Evolutionary conservation across 1,284 basidiomycete species (phyloP).

Genomic region (Schizopora paradoxa): DNA sequence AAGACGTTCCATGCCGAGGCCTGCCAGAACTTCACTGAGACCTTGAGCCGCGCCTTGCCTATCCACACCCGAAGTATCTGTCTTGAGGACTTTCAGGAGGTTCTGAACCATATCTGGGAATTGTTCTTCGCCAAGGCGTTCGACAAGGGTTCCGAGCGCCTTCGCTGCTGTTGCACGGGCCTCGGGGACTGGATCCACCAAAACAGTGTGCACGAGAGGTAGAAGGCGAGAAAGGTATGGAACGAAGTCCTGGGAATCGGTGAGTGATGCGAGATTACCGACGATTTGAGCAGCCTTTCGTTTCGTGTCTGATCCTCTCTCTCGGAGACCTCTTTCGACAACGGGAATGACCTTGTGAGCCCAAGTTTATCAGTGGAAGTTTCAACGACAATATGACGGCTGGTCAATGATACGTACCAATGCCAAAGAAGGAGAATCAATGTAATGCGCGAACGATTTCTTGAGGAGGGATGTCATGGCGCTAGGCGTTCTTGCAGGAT

Average conservation of each 20-base stretch:
- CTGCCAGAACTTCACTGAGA: constrained; percentile 92
- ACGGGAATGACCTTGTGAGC: constrained; percentile 82
- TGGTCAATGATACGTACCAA: constrained; percentile 50
- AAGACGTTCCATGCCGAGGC: constrained; percentile 94
- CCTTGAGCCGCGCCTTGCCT: constrained; percentile 98
- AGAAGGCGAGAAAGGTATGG: constrained; percentile 88
- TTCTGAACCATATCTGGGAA: constrained; percentile 95
- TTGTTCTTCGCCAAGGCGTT: constrained; percentile 90
- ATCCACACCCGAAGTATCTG: constrained; percentile 94
- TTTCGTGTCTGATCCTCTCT: constrained; percentile 91
- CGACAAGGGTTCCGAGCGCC: constrained; percentile 94
- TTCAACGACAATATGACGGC: background rate
- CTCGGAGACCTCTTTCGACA: constrained; percentile 87
- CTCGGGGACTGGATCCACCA: constrained; percentile 95
- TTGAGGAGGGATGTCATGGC: constrained; percentile 84
- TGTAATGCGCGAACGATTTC: constrained; percentile 97
- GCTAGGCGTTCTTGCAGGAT: constrained; percentile 87
- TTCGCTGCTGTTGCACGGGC: constrained; percentile 97
- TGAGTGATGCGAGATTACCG: constrained; percentile 92
- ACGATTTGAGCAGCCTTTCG: constrained; percentile 96
- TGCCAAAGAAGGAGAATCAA: constrained; percentile 97
- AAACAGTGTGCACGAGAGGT: constrained; percentile 87
- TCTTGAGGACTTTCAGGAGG: constrained; percentile 86
- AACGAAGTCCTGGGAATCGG: constrained; percentile 95
- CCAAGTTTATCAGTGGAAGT: constrained; percentile 16